phyloP scores from a whole-genome alignment of 2,329 filamentous ascomycete species.

The Neofusicoccum ribis region DNA sequence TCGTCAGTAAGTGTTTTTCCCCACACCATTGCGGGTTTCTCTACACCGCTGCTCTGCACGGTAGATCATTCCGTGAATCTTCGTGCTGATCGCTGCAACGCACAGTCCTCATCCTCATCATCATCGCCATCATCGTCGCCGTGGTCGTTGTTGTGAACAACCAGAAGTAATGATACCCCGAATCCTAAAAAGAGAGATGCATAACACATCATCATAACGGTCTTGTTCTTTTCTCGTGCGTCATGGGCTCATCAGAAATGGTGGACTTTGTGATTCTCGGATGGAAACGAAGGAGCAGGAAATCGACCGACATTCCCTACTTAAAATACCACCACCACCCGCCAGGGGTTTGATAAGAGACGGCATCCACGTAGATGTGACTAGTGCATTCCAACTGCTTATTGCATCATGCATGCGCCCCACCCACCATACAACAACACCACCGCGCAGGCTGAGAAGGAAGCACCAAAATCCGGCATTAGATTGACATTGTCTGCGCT shows the following conservation, averaged over 20 bases:
- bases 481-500: neutral
- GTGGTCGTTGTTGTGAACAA: constrained; percentile 36
- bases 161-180: constrained; percentile 22
- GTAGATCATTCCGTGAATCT: constrained; percentile 6
- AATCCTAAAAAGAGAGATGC: neutral
- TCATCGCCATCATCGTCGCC: constrained; percentile 41
- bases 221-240: neutral
- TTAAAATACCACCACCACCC: constrained; percentile 1
- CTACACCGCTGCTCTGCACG: neutral
- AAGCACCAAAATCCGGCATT: neutral
- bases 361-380: constrained; percentile 5
- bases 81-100: constrained; percentile 13
- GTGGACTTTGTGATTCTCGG: constrained; percentile 9
- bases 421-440: neutral
- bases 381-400: constrained; percentile 4
- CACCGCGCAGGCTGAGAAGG: neutral
- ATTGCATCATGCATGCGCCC: neutral
- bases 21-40: neutral
- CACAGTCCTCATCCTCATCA: constrained; percentile 34
- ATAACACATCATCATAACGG: neutral
- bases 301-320: constrained; percentile 6
- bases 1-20: constrained; percentile 44
- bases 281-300: constrained; percentile 3
- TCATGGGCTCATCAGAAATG: constrained; percentile 15
- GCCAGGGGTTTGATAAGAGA: neutral